A percentile compares a stretch with the other conserved stretches of the same genome.
These are phyloP conservation scores for Paramecium sonneborni DNA, from an alignment of 73 alveolate species.

Conservation along the genomic window DNA sequence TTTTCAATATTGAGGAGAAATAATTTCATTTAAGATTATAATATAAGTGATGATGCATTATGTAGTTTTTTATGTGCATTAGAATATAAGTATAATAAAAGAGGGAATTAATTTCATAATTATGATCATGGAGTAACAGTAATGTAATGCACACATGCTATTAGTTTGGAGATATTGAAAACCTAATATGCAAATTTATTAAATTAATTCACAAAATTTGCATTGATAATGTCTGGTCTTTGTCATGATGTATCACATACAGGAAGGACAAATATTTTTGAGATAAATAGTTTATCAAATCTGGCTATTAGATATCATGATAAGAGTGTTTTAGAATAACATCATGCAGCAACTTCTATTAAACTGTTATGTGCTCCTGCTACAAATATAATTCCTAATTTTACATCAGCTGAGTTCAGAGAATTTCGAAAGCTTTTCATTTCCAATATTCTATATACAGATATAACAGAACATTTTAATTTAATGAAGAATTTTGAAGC, in stretches of 20 bases:
- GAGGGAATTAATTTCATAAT: conserved; percentile 52
- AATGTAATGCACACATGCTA: conserved; percentile 45
- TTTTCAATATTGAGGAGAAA: not conserved
- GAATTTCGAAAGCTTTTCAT: conserved; percentile 73
- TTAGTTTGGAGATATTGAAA: conserved; percentile 13
- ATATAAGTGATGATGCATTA: conserved; percentile 26
- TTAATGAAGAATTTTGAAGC: conserved; percentile 46
- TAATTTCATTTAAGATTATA: not conserved
- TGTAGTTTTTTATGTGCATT: not conserved
- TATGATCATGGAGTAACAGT: conserved; percentile 62
- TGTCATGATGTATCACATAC: conserved; percentile 88
- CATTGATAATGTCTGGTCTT: conserved; percentile 70
- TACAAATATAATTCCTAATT: conserved; percentile 66
- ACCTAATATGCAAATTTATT: not conserved
- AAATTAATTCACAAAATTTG: conserved; percentile 26
- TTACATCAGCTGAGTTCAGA: conserved; percentile 67
- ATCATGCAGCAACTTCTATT: conserved; percentile 87
- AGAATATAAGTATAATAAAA: conserved; percentile 48
- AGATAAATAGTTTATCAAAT: conserved; percentile 71
- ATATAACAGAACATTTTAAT: conserved; percentile 56
- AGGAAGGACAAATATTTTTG: conserved; percentile 80
- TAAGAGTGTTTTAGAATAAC: conserved; percentile 86
- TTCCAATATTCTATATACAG: conserved; percentile 77
- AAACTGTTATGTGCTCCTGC: conserved; percentile 70
- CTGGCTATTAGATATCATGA: conserved; percentile 87